Percentiles rank a stretch among this genome's conserved stretches.
These are phyloP conservation scores for Clonostachys rosea DNA, from an alignment of 2,329 filamentous ascomycete genomes.

Conservation along the genomic window DNA sequence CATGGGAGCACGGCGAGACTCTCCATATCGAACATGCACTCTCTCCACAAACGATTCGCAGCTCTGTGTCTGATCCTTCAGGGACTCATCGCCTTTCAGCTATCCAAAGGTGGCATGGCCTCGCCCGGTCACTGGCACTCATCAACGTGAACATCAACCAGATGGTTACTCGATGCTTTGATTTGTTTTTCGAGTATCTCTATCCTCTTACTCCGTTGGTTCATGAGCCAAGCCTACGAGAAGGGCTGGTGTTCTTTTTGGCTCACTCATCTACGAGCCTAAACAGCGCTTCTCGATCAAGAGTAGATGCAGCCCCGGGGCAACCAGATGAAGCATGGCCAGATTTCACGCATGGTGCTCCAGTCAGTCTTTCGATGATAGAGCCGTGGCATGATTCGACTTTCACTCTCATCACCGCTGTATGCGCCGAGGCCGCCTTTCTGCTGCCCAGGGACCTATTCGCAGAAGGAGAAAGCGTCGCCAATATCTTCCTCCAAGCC, in stretches of 20 bases:
- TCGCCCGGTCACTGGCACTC: constrained; percentile 14
- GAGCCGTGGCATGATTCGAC: constrained; percentile 24
- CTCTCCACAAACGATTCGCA: constrained; percentile 12
- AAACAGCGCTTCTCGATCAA: not conserved
- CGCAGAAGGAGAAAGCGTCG: constrained; percentile 26
- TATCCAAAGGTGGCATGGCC: constrained; percentile 18
- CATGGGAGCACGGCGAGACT: not conserved
- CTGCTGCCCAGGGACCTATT: constrained; percentile 31
- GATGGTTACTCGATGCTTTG: constrained; percentile 23
- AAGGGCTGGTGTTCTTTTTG: constrained; percentile 24
- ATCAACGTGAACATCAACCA: constrained; percentile 14
- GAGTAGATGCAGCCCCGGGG: not conserved
- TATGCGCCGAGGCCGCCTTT: constrained; percentile 34
- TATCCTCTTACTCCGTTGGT: constrained; percentile 34
- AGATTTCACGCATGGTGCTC: constrained; percentile 1
- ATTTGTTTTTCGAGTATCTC: constrained; percentile 35
- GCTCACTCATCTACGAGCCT: constrained; percentile 5
- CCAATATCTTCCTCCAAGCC: constrained; percentile 28
- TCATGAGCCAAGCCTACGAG: constrained; percentile 31
- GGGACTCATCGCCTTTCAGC: constrained; percentile 5
- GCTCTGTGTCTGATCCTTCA: constrained; percentile 6
- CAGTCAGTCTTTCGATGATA: not conserved
- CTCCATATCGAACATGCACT: constrained; percentile 7
- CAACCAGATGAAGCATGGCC: not conserved
- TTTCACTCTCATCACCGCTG: constrained; percentile 35